phyloP scores from a whole-genome alignment of 2,329 filamentous ascomycete species.

The Penicillium sp. region DNA sequence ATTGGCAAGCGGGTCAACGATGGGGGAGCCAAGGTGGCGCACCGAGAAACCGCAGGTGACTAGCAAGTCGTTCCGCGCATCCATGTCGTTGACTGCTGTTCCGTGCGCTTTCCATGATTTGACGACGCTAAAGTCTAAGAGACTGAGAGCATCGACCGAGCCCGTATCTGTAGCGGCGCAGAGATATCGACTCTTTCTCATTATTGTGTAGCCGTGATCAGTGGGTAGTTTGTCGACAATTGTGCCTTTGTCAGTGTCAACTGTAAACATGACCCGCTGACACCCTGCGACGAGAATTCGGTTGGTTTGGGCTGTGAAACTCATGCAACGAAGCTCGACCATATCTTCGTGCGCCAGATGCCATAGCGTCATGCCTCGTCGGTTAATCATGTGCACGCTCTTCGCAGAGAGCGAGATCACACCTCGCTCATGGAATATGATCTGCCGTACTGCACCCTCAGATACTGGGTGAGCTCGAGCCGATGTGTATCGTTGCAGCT shows the following conservation, averaged over 20 bases:
- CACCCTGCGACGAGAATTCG: conserved; percentile 83
- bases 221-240: conserved; percentile 69
- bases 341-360: conserved; percentile 77
- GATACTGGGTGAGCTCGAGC: conserved; percentile 71
- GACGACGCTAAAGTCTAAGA: conserved; percentile 69
- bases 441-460: conserved; percentile 78
- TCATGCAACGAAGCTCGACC: conserved; percentile 89
- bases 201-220: conserved; percentile 77
- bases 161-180: conserved; percentile 85
- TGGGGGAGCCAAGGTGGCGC: conserved; percentile 71
- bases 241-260: conserved; percentile 68
- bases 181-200: conserved; percentile 84
- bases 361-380: conserved; percentile 82
- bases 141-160: conserved; percentile 79
- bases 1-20: conserved; percentile 88
- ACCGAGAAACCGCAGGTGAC: conserved; percentile 92
- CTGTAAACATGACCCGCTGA: conserved; percentile 78
- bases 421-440: conserved; percentile 87
- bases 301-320: conserved; percentile 81
- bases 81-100: conserved; percentile 90
- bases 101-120: conserved; percentile 90
- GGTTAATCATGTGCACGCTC: conserved; percentile 82
- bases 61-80: conserved; percentile 89
- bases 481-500: conserved; percentile 85
- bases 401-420: conserved; percentile 78